Evolutionary conservation across 2,329 filamentous ascomycete genomes (phyloP).

Genomic region (Leptographium galeiforme): DNA sequence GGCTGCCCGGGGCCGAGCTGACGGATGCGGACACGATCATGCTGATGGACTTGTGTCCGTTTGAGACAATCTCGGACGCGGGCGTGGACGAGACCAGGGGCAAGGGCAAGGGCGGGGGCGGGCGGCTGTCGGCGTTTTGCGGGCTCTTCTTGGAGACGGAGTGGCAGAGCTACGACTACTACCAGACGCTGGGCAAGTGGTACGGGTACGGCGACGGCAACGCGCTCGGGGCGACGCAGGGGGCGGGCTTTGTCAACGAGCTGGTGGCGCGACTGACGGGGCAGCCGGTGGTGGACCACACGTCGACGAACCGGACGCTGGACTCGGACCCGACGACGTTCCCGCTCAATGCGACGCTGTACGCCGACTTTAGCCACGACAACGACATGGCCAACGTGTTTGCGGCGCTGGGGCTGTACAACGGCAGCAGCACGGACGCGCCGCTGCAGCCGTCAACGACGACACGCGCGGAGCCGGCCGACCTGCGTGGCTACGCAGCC

Average conservation of each 20-base stretch:
- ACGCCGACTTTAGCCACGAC: conserved; percentile 87
- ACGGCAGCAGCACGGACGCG: conserved; percentile 37
- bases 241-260: conserved; percentile 80
- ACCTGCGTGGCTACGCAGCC: conserved; percentile 57
- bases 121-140: conserved; percentile 56
- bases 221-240: conserved; percentile 68
- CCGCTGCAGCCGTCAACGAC: conserved; percentile 34
- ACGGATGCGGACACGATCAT: conserved; percentile 48
- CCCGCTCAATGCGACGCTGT: conserved; percentile 54
- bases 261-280: conserved; percentile 67
- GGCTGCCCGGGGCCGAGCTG: conserved; percentile 55
- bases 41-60: conserved; percentile 84
- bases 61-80: conserved; percentile 57
- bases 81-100: conserved; percentile 22
- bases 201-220: conserved; percentile 71
- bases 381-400: conserved; percentile 72
- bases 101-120: not conserved
- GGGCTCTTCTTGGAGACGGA: conserved; percentile 57
- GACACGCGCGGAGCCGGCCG: conserved; percentile 31
- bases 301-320: conserved; percentile 65
- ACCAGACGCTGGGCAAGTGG: conserved; percentile 67
- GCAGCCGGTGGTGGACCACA: conserved; percentile 55
- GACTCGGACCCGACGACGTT: conserved; percentile 57
- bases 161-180: conserved; percentile 72
- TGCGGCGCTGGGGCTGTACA: conserved; percentile 67